Conservation (phyloP, 1,139 yeast species). For the Debaryomycetaceae sp. region DNA sequence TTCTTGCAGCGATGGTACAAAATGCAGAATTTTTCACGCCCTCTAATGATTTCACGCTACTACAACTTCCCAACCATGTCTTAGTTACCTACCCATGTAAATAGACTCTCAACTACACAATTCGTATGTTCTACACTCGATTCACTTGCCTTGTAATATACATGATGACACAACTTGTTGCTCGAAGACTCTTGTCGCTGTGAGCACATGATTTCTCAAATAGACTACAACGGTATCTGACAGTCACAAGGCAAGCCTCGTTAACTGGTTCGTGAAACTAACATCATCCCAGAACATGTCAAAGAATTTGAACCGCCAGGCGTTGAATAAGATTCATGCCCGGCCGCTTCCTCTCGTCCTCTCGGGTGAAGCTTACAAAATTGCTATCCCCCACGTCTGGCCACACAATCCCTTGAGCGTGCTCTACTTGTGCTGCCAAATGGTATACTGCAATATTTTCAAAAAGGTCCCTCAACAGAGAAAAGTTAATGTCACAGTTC, state of each 20-base stretch:
- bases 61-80: too few relatives aligned
- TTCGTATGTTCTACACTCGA: background rate
- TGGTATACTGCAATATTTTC: constrained; percentile 12
- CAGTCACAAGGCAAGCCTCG: constrained; percentile 1
- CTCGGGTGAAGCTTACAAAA: constrained; percentile 22
- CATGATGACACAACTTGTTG: constrained; percentile 39
- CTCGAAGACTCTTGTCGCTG: constrained; percentile 51
- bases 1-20: too few relatives aligned
- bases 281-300: constrained; percentile 12
- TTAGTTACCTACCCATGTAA: too few relatives aligned
- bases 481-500: constrained; percentile 12
- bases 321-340: constrained; percentile 24
- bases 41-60: too few relatives aligned
- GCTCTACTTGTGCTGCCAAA: constrained; percentile 31
- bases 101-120: too few relatives aligned
- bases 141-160: background rate
- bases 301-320: constrained; percentile 12
- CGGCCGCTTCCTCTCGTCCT: constrained; percentile 41
- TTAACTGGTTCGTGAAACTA: constrained; percentile 1
- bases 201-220: constrained; percentile 72
- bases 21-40: too few relatives aligned
- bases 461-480: constrained; percentile 12
- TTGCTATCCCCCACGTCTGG: constrained; percentile 31
- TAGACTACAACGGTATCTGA: constrained; percentile 99
- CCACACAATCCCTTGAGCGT: constrained; percentile 57